Conservation (phyloP, 139 green algal species). For the Zygnema circumcarinatum region DNA sequence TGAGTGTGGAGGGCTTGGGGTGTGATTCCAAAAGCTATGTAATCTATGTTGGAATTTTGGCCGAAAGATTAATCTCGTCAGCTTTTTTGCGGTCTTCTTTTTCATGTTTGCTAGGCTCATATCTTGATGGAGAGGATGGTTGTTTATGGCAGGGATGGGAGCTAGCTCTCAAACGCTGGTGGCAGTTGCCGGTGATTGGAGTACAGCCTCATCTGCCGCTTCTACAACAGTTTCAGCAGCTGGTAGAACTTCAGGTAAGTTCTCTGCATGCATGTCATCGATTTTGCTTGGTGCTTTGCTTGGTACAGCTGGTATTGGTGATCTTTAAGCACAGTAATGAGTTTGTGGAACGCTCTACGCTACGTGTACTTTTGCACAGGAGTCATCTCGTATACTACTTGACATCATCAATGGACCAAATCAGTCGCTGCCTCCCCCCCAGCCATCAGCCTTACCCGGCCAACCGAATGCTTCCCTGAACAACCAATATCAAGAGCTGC, state of each 20-base stretch:
- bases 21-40: no score
- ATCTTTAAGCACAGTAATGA: no score
- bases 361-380: no score
- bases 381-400: background rate
- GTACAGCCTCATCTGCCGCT: conserved; percentile 71
- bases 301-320: conserved; percentile 25
- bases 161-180: conserved; percentile 75
- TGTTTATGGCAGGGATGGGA: conserved; percentile 48
- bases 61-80: no score
- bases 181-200: conserved; percentile 86
- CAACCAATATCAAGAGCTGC: conserved; percentile 61
- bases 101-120: background rate
- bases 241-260: conserved; percentile 86
- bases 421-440: background rate
- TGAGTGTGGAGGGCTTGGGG: background rate
- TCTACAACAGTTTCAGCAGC: conserved; percentile 82
- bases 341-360: no score
- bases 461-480: background rate
- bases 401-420: background rate
- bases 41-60: no score
- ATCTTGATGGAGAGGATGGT: background rate
- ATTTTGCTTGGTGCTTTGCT: background rate
- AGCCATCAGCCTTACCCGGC: background rate
- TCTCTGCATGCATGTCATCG: conserved; percentile 17
- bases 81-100: no score